These are phyloP conservation scores for Debaryomycetaceae sp. DNA, from an alignment of 1,139 yeast genomes.

Conservation along the genomic window DNA sequence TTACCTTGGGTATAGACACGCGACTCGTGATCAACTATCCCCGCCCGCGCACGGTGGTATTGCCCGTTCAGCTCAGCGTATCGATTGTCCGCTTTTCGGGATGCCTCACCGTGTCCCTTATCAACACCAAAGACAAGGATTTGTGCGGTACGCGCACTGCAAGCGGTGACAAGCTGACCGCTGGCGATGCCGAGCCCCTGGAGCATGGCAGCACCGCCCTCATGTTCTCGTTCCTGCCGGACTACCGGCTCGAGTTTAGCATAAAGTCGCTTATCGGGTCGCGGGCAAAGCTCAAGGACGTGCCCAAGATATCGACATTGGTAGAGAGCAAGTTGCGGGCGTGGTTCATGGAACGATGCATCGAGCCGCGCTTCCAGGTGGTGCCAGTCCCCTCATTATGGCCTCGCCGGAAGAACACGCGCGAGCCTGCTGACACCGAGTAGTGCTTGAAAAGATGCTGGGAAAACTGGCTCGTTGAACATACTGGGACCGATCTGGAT, in stretches of 20 bases:
- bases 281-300: conserved; percentile 82
- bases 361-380: conserved; percentile 85
- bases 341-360: conserved; percentile 89
- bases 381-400: conserved; percentile 78
- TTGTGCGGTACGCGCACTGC: conserved; percentile 5
- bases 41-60: conserved; percentile 68
- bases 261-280: conserved; percentile 86
- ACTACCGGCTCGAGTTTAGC: conserved; percentile 77
- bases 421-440: conserved; percentile 21
- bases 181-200: conserved; percentile 4
- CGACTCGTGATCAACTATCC: conserved; percentile 76
- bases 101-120: conserved; percentile 70
- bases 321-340: conserved; percentile 73
- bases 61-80: conserved; percentile 76
- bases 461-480: too few relatives aligned
- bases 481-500: too few relatives aligned
- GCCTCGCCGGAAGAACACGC: conserved; percentile 75
- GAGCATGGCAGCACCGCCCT: conserved; percentile 49
- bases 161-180: conserved; percentile 4
- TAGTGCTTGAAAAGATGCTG: too few relatives aligned
- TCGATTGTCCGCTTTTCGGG: conserved; percentile 93
- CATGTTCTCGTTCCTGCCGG: conserved; percentile 85
- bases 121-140: conserved; percentile 38
- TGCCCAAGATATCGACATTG: conserved; percentile 80
- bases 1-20: conserved; percentile 85